These are phyloP conservation scores for Penicillium griseofulvum DNA, from an alignment of 2,329 filamentous ascomycete genomes.

Conservation along the genomic window DNA sequence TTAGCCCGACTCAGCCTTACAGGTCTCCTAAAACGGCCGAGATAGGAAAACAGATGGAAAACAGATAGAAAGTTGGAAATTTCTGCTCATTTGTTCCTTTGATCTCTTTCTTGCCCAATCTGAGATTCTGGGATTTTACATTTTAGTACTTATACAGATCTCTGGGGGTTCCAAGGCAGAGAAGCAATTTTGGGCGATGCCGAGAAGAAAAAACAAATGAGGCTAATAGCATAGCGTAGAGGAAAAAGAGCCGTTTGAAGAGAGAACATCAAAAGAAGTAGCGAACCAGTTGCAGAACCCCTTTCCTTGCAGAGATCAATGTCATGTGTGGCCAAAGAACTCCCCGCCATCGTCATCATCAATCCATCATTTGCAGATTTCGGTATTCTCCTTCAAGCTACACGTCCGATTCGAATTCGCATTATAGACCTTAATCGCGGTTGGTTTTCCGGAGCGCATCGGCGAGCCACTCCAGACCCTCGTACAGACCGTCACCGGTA, in stretches of 20 bases:
- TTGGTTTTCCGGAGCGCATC: slow-evolving; percentile 73
- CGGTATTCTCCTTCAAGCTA: slow-evolving; percentile 29
- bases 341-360: slow-evolving; percentile 34
- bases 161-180: slow-evolving; percentile 16
- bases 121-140: slow-evolving; percentile 8
- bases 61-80: slow-evolving; percentile 2
- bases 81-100: slow-evolving; percentile 4
- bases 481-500: slow-evolving; percentile 98
- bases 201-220: slow-evolving; percentile 35
- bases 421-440: slow-evolving; percentile 46
- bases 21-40: not conserved
- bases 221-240: slow-evolving; percentile 44
- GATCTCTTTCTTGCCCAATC: slow-evolving; percentile 2
- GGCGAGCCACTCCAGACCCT: slow-evolving; percentile 93
- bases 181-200: slow-evolving; percentile 28
- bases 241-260: slow-evolving; percentile 35
- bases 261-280: slow-evolving; percentile 25
- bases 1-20: not conserved
- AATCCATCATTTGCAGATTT: slow-evolving; percentile 37
- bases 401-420: slow-evolving; percentile 27
- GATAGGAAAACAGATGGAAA: slow-evolving; percentile 1
- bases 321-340: slow-evolving; percentile 33
- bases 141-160: slow-evolving; percentile 13
- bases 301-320: slow-evolving; percentile 20
- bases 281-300: slow-evolving; percentile 31